These are phyloP conservation scores for Tylopilus sp. DNA, from an alignment of 1,284 basidiomycete species.

Conservation along the genomic window DNA sequence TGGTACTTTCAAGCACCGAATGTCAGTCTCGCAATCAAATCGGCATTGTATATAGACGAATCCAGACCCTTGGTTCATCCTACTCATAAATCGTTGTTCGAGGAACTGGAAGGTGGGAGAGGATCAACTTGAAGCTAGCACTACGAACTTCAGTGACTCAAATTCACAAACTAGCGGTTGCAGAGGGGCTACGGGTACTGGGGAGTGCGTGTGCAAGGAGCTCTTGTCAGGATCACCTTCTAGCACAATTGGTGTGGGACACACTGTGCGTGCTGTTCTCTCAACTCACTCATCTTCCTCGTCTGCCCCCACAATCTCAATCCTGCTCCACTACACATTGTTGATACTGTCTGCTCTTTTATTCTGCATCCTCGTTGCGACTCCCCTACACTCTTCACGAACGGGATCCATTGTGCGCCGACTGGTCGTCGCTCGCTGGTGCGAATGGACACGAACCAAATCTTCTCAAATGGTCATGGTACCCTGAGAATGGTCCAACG, in stretches of 20 bases:
- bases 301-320: slow-evolving; percentile 3
- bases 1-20: slow-evolving; percentile 25
- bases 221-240: slow-evolving; percentile 4
- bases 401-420: slow-evolving; percentile 32
- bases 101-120: slow-evolving; percentile 73
- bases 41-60: background rate
- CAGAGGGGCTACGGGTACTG: slow-evolving; percentile 73
- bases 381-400: slow-evolving; percentile 29
- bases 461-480: slow-evolving; percentile 40
- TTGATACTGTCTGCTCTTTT: too few relatives aligned
- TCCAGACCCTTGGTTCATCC: slow-evolving; percentile 38
- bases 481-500: slow-evolving; percentile 33
- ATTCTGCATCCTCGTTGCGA: slow-evolving; percentile 12
- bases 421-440: slow-evolving; percentile 44
- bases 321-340: slow-evolving; percentile 11
- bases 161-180: slow-evolving; percentile 79
- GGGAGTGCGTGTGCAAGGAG: slow-evolving; percentile 47
- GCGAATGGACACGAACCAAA: slow-evolving; percentile 38
- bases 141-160: slow-evolving; percentile 90
- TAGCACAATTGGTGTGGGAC: background rate
- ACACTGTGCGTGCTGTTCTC: background rate
- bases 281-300: slow-evolving; percentile 4
- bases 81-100: slow-evolving; percentile 68
- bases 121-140: slow-evolving; percentile 92
- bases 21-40: background rate